These are phyloP conservation scores for Lasiosphaeria hispida DNA, from an alignment of 495 filamentous ascomycete species.

Conservation along the genomic window DNA sequence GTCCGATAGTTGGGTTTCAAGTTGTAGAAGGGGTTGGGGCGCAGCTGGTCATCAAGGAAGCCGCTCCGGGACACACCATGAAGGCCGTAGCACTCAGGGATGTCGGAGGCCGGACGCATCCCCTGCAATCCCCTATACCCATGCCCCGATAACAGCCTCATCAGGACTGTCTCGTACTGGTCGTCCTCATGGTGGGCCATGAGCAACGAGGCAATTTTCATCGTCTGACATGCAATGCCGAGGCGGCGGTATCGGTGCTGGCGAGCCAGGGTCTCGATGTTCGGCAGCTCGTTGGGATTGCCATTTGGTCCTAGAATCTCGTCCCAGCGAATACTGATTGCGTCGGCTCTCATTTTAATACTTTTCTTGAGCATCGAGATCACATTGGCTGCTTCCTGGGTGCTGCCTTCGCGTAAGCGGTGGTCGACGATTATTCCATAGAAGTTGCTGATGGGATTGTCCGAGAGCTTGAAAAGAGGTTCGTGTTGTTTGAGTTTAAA, in stretches of 20 bases:
- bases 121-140: conserved; percentile 64
- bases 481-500: conserved; percentile 31
- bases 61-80: conserved; percentile 71
- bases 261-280: conserved; percentile 78
- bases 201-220: conserved; percentile 55
- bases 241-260: conserved; percentile 69
- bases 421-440: conserved; percentile 79
- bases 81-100: conserved; percentile 80
- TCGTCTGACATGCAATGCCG: conserved; percentile 55
- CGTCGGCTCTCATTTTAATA: conserved; percentile 24
- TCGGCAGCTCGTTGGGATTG: conserved; percentile 48
- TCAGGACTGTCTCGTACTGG: conserved; percentile 81
- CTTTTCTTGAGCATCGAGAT: conserved; percentile 44
- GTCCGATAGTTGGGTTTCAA: conserved; percentile 14
- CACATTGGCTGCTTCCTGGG: conserved; percentile 63
- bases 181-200: conserved; percentile 85
- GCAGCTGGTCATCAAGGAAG: conserved; percentile 40
- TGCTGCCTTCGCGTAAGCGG: conserved; percentile 63
- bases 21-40: conserved; percentile 27
- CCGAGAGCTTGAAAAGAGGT: conserved; percentile 29
- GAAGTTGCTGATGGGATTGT: conserved; percentile 45
- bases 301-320: conserved; percentile 9
- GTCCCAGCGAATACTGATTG: conserved; percentile 40
- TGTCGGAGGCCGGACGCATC: conserved; percentile 60
- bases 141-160: conserved; percentile 64